A percentile compares a stretch with the other conserved stretches of the same genome.
Conservation (phyloP, 2,329 filamentous ascomycete genomes). For the Chaetomium sp. region DNA sequence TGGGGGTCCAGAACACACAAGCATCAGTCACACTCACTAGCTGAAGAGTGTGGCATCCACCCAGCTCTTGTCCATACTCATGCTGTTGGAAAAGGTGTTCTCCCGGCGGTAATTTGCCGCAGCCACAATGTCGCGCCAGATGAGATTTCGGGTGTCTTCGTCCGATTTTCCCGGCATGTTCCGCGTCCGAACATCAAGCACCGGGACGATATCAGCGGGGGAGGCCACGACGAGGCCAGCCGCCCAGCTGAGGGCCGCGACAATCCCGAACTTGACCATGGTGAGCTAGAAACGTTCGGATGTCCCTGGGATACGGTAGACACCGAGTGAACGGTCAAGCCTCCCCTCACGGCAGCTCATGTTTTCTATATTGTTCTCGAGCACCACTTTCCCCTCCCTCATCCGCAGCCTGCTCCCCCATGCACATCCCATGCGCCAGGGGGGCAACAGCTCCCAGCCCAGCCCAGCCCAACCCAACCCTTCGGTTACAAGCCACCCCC, state of each 20-base stretch:
- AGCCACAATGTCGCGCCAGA: conserved; percentile 22
- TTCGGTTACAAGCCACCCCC: too few species aligned
- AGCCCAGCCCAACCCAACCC: too few species aligned
- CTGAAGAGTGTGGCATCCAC: conserved; percentile 33
- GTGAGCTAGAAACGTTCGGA: not conserved
- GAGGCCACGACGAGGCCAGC: conserved; percentile 4
- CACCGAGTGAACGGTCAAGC: not conserved
- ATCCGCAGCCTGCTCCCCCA: not conserved
- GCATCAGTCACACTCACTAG: not conserved
- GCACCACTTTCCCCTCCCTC: too few species aligned
- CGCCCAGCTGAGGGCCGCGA: conserved; percentile 6
- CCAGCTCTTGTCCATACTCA: conserved; percentile 35
- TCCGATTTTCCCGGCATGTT: conserved; percentile 19
- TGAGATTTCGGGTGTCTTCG: conserved; percentile 18
- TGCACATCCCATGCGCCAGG: not conserved
- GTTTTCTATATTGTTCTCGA: not conserved
- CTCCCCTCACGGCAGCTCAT: not conserved
- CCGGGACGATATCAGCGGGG: not conserved
- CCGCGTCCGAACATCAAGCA: conserved; percentile 21
- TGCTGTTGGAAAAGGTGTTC: conserved; percentile 26
- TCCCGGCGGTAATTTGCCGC: conserved; percentile 19
- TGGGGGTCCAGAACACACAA: not conserved
- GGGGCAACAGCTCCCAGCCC: too few species aligned
- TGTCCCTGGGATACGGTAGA: not conserved
- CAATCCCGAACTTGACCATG: conserved; percentile 5